A percentile compares a stretch with the other conserved stretches of the same genome.
These are phyloP conservation scores for Ogataea pilisensis DNA, from an alignment of 805 yeast species.

Conservation along the genomic window DNA sequence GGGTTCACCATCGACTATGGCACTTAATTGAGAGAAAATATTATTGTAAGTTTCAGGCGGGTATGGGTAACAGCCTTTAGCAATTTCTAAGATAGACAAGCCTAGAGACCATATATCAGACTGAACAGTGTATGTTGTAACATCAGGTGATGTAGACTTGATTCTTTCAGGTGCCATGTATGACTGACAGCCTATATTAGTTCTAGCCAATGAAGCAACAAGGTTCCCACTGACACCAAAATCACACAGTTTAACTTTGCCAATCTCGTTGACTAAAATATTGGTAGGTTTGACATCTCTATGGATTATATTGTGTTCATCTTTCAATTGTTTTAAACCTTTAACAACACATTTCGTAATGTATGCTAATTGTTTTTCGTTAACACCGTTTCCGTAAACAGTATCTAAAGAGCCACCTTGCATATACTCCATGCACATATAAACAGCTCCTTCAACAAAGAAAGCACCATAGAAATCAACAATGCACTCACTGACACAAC, in stretches of 20 bases:
- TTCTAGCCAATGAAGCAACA: slow-evolving; percentile 91
- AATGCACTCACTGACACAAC: slow-evolving; percentile 83
- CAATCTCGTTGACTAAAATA: slow-evolving; percentile 67
- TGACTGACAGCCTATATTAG: slow-evolving; percentile 96
- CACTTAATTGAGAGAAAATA: slow-evolving; percentile 88
- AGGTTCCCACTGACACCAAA: slow-evolving; percentile 95
- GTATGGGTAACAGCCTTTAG: slow-evolving; percentile 91
- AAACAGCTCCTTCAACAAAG: slow-evolving; percentile 95
- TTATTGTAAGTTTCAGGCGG: slow-evolving; percentile 90
- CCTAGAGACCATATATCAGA: slow-evolving; percentile 97
- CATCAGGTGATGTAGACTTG: slow-evolving; percentile 67
- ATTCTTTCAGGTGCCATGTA: slow-evolving; percentile 99
- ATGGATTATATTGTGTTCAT: slow-evolving; percentile 87
- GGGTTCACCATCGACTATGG: slow-evolving; percentile 94
- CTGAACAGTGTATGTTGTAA: slow-evolving; percentile 81
- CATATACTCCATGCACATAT: slow-evolving; percentile 98
- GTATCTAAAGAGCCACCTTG: slow-evolving; percentile 93
- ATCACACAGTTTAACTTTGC: slow-evolving; percentile 90
- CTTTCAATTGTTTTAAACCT: slow-evolving; percentile 83
- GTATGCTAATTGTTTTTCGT: slow-evolving; percentile 75
- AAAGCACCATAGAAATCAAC: slow-evolving; percentile 98
- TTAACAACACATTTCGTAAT: slow-evolving; percentile 74
- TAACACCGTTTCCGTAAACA: slow-evolving; percentile 68
- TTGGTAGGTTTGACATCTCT: slow-evolving; percentile 97
- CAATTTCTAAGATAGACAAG: slow-evolving; percentile 77